phyloP scores from a whole-genome alignment of 176 grass and related monocot species.

The Oryza coarctata region DNA sequence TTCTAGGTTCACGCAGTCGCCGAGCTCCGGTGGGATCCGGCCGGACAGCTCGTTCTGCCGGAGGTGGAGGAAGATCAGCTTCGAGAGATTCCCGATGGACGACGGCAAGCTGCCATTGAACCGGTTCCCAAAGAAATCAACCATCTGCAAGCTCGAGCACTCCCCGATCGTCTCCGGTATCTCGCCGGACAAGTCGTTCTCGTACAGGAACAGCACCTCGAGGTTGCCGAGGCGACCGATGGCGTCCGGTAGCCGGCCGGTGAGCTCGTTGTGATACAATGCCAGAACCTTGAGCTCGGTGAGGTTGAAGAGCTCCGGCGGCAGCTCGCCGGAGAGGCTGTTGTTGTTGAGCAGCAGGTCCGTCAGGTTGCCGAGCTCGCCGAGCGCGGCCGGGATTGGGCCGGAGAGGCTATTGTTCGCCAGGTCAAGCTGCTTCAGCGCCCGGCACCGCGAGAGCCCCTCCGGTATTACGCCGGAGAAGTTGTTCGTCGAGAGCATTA shows the following conservation, averaged over 20 bases:
- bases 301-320: constrained; percentile 64
- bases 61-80: constrained; percentile 70
- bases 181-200: constrained; percentile 73
- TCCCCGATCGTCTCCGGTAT: constrained; percentile 77
- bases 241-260: constrained; percentile 51
- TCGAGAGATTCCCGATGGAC: constrained; percentile 59
- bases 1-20: constrained; percentile 54
- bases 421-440: constrained; percentile 78
- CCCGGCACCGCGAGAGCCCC: constrained; percentile 51
- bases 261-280: constrained; percentile 74
- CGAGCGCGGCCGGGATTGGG: constrained; percentile 53
- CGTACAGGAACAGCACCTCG: constrained; percentile 72
- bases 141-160: constrained; percentile 67
- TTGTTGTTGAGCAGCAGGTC: constrained; percentile 90
- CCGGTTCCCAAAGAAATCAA: constrained; percentile 86
- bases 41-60: constrained; percentile 85
- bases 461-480: constrained; percentile 72
- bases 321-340: constrained; percentile 65
- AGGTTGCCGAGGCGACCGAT: constrained; percentile 59
- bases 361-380: constrained; percentile 64
- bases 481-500: constrained; percentile 88
- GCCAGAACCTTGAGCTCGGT: constrained; percentile 52
- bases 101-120: constrained; percentile 72
- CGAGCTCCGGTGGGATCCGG: constrained; percentile 60
- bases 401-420: constrained; percentile 84